Evolutionary conservation across 352 stramenopile species (phyloP).

Genomic region (Elongisporangium anandrum): DNA sequence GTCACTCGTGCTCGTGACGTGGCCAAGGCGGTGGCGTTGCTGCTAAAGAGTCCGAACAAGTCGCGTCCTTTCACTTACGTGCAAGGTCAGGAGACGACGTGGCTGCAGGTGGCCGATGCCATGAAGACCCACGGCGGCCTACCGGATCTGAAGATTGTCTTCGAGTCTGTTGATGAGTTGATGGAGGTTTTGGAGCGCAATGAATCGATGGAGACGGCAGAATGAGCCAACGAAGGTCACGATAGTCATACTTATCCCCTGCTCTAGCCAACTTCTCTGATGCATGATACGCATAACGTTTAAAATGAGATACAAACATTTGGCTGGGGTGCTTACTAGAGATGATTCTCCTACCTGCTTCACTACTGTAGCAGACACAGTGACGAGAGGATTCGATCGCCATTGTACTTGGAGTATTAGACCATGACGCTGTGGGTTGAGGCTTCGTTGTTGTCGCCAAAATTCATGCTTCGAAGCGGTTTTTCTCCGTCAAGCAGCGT

Average conservation of each 20-base stretch:
- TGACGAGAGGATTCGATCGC: no score
- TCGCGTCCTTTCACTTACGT: constrained; percentile 26
- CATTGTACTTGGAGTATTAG: no score
- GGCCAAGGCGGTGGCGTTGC: constrained; percentile 10
- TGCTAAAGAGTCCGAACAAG: constrained; percentile 20
- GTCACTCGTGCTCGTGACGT: constrained; percentile 22
- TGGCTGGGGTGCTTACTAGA: no score
- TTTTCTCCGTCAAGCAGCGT: constrained; percentile 8
- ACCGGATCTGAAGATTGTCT: constrained; percentile 16
- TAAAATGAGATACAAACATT: no score
- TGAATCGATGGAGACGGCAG: constrained; percentile 8
- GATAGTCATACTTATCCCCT: no score
- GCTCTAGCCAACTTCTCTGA: no score
- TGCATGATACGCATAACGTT: no score
- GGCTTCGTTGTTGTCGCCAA: background rate
- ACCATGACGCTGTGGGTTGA: no score
- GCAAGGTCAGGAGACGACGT: constrained; percentile 29
- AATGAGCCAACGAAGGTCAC: no score
- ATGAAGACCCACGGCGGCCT: constrained; percentile 15
- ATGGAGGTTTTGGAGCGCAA: constrained; percentile 6
- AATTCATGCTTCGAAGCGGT: background rate
- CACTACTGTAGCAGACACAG: no score
- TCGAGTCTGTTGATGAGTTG: constrained; percentile 17
- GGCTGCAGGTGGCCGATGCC: constrained; percentile 17
- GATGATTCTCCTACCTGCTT: no score